A percentile compares a stretch with the other conserved stretches of the same genome.
phyloP scores from a whole-genome alignment of 139 green algal genomes.

The Micractinium sp. region DNA sequence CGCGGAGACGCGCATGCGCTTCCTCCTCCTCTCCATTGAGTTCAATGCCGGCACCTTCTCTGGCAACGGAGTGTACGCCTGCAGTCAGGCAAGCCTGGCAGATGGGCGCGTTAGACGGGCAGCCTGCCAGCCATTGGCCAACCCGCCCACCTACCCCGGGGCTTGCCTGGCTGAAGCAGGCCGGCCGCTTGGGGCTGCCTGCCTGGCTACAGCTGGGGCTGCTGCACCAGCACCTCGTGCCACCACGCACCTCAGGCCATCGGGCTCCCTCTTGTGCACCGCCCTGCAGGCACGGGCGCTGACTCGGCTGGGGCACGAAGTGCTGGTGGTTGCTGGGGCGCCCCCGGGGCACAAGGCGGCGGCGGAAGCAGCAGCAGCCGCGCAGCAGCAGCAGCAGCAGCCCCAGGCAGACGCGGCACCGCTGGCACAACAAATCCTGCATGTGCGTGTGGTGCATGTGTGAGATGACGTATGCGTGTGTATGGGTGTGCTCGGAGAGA shows the following conservation, averaged over 20 bases:
- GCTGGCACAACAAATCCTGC: not conserved
- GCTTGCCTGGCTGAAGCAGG: no score
- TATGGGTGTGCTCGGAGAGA: not conserved
- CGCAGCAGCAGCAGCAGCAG: not conserved
- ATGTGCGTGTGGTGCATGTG: constrained; percentile 5
- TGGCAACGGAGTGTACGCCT: constrained; percentile 81
- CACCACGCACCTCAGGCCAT: no score
- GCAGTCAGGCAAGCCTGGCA: constrained; percentile 50
- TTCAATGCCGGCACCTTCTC: constrained; percentile 73
- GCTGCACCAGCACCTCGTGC: no score
- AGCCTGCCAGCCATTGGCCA: not conserved
- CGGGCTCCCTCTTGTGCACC: no score
- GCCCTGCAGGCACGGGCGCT: constrained; percentile 48
- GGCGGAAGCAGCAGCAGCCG: not conserved
- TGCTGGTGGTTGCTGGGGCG: constrained; percentile 61
- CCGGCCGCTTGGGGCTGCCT: no score
- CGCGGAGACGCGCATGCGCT: no score
- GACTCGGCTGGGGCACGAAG: constrained; percentile 38
- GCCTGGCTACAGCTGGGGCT: no score
- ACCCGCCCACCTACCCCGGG: not conserved
- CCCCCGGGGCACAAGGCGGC: constrained; percentile 11
- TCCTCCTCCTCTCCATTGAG: constrained; percentile 77
- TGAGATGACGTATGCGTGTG: no score
- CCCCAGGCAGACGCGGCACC: not conserved
- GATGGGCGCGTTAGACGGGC: not conserved